These are phyloP conservation scores for Sporothrix sp. DNA, from an alignment of 2,329 filamentous ascomycete genomes.

Conservation along the genomic window DNA sequence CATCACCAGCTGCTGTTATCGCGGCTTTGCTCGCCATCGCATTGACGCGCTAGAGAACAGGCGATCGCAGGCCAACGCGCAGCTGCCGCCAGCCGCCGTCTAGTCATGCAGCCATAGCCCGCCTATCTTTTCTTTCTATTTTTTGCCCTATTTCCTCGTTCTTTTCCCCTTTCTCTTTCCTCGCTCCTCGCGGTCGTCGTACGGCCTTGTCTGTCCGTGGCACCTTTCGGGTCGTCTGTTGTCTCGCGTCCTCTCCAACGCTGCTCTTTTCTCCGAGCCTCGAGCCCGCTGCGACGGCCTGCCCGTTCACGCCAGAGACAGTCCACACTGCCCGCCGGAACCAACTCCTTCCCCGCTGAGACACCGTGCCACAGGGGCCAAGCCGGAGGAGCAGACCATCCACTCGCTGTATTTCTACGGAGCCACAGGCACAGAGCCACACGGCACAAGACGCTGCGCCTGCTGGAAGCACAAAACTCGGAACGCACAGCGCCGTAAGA, in stretches of 20 bases:
- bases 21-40: no score
- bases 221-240: neutral
- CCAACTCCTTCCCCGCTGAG: neutral
- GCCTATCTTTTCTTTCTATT: neutral
- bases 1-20: no score
- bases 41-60: conserved; percentile 1
- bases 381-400: no score
- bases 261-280: conserved; percentile 1
- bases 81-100: neutral
- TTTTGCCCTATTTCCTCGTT: neutral
- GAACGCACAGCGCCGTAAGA: conserved; percentile 7
- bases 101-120: conserved; percentile 4
- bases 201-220: neutral
- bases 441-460: neutral
- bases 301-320: conserved; percentile 1
- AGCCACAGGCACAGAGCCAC: conserved; percentile 5
- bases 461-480: no score
- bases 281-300: neutral
- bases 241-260: neutral
- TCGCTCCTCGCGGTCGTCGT: neutral
- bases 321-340: neutral
- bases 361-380: conserved; percentile 1
- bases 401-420: no score
- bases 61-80: neutral
- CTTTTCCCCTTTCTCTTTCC: neutral